phyloP scores from a whole-genome alignment of 23 red algal genomes.

The Gracilaria caudata region DNA sequence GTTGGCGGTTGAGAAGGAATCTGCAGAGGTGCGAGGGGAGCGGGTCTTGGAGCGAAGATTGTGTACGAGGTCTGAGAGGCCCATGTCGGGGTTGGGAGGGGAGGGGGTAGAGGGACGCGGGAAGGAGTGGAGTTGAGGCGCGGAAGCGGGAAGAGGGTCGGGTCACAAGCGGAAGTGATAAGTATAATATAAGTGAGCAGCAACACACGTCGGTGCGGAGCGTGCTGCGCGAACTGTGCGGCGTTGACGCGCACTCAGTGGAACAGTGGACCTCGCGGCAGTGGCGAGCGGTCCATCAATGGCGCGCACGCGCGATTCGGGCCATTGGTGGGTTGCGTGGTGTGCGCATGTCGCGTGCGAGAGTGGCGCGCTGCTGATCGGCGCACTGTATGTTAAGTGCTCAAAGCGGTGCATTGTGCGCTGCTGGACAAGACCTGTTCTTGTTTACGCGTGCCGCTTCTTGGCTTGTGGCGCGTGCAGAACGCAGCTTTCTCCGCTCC shows the following conservation, averaged over 20 bases:
- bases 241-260: background rate
- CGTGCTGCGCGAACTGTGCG: background rate
- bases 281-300: background rate
- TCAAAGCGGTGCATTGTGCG: conserved; percentile 2
- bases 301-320: background rate
- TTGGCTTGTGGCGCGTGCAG: background rate
- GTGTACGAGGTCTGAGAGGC: conserved; percentile 18
- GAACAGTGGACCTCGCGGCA: background rate
- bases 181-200: background rate
- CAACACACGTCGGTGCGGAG: background rate
- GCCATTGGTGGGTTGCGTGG: background rate
- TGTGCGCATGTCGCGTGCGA: background rate
- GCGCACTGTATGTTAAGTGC: conserved; percentile 21
- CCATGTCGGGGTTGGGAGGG: background rate
- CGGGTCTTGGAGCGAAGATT: conserved; percentile 23
- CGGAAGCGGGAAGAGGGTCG: background rate
- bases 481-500: background rate
- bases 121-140: background rate
- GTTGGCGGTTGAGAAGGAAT: conserved; percentile 37
- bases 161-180: background rate
- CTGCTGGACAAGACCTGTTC: background rate
- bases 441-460: background rate
- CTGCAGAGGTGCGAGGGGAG: conserved; percentile 19
- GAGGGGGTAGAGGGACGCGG: background rate
- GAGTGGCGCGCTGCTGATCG: background rate